Percentiles rank a stretch among this genome's conserved stretches.
These are phyloP conservation scores for Populus euphratica DNA, from an alignment of 345 rosid genomes.

Conservation along the genomic window DNA sequence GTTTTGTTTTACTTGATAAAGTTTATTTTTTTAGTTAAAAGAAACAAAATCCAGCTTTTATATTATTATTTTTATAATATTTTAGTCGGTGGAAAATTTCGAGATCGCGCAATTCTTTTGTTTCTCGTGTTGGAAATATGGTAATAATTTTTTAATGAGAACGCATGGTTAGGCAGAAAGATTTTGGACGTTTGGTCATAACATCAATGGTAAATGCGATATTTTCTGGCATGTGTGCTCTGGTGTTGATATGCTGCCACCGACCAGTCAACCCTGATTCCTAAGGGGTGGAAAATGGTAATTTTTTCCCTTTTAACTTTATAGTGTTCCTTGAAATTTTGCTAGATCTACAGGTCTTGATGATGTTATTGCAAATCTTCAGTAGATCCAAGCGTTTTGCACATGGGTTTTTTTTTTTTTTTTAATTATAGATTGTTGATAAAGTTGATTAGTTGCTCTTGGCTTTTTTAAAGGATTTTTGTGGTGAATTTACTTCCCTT, in stretches of 20 bases:
- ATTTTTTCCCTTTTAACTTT: background rate
- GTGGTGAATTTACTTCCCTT: background rate
- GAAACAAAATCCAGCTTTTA: background rate
- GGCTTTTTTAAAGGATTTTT: background rate
- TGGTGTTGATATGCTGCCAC: background rate
- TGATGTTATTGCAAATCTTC: background rate
- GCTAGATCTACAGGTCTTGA: background rate
- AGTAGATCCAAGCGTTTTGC: background rate
- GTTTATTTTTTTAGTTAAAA: background rate
- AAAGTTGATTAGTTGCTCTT: background rate
- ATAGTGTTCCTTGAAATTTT: background rate
- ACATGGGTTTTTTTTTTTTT: background rate
- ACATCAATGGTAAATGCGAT: background rate
- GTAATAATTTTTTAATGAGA: background rate
- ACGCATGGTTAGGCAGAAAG: background rate
- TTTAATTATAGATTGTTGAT: background rate
- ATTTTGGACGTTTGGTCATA: background rate
- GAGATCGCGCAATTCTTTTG: background rate
- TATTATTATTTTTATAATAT: background rate
- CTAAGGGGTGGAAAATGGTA: background rate
- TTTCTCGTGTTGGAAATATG: background rate
- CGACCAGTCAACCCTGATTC: background rate
- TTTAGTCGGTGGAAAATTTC: background rate
- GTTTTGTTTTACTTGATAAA: background rate
- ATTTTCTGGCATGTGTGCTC: background rate